These are phyloP conservation scores for Elongisporangium anandrum DNA, from an alignment of 352 stramenopile genomes.

Conservation along the genomic window DNA sequence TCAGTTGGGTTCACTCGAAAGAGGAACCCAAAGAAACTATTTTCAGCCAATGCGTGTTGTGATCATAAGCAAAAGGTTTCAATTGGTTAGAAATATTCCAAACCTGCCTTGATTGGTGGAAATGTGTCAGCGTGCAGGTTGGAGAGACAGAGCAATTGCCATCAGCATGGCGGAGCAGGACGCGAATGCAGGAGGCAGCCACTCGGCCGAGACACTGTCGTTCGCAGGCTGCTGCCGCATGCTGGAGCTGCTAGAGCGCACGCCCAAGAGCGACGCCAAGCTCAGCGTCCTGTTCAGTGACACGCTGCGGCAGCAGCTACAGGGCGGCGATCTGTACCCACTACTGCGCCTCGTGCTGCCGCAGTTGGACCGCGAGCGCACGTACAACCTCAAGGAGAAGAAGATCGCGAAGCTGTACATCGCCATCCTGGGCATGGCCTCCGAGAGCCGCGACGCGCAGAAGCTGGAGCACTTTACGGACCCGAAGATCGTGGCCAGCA, in stretches of 20 bases:
- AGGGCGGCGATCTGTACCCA: slow-evolving; percentile 59
- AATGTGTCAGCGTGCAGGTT: not conserved
- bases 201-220: slow-evolving; percentile 22
- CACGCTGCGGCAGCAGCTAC: slow-evolving; percentile 46
- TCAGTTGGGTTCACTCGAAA: not conserved
- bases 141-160: not conserved
- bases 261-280: slow-evolving; percentile 71
- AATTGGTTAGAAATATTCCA: not conserved
- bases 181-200: not conserved
- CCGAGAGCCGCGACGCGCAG: slow-evolving; percentile 61
- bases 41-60: not conserved
- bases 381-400: slow-evolving; percentile 86
- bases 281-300: slow-evolving; percentile 73
- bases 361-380: slow-evolving; percentile 79
- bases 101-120: not conserved
- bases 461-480: slow-evolving; percentile 83
- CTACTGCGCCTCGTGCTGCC: slow-evolving; percentile 71
- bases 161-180: not conserved
- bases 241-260: slow-evolving; percentile 64
- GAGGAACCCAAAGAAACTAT: not conserved
- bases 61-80: not conserved
- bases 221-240: slow-evolving; percentile 74
- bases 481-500: slow-evolving; percentile 73
- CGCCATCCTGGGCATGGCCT: slow-evolving; percentile 62
- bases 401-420: slow-evolving; percentile 82